phyloP scores from a whole-genome alignment of 2,329 filamentous ascomycete species.

The Aspergillus niger region DNA sequence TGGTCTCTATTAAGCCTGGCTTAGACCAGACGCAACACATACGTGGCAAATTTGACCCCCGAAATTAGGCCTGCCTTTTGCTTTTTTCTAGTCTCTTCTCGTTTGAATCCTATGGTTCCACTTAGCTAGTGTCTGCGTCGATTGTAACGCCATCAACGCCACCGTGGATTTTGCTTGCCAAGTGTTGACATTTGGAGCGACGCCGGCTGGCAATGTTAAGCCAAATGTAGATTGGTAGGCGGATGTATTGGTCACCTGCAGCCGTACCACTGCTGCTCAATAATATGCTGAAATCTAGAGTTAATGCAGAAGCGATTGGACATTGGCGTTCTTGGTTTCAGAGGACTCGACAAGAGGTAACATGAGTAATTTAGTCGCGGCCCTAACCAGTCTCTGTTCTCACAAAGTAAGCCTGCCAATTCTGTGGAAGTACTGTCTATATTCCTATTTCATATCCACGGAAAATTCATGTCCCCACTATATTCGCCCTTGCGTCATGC shows the following conservation, averaged over 20 bases:
- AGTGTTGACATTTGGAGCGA: neutral
- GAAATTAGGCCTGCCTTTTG: neutral
- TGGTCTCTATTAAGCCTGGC: neutral
- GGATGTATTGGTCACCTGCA: neutral
- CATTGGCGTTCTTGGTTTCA: neutral
- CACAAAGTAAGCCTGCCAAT: neutral
- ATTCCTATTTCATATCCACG: neutral
- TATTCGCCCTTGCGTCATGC: neutral
- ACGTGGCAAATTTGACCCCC: neutral
- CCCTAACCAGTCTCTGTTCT: neutral
- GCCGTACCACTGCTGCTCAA: neutral
- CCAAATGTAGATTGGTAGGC: neutral
- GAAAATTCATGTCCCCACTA: neutral
- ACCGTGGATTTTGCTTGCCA: neutral
- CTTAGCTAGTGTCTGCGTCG: neutral
- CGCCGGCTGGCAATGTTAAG: neutral
- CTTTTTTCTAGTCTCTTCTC: neutral
- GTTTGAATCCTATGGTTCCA: neutral
- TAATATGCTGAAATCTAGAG: neutral
- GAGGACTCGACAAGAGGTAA: neutral
- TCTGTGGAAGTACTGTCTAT: neutral
- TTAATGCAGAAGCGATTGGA: neutral
- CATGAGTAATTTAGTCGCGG: neutral
- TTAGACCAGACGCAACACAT: neutral
- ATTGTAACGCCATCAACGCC: constrained; percentile 1